Evolutionary conservation across 805 yeast genomes (phyloP).

Genomic region (Cyberlindnera mycetangii): DNA sequence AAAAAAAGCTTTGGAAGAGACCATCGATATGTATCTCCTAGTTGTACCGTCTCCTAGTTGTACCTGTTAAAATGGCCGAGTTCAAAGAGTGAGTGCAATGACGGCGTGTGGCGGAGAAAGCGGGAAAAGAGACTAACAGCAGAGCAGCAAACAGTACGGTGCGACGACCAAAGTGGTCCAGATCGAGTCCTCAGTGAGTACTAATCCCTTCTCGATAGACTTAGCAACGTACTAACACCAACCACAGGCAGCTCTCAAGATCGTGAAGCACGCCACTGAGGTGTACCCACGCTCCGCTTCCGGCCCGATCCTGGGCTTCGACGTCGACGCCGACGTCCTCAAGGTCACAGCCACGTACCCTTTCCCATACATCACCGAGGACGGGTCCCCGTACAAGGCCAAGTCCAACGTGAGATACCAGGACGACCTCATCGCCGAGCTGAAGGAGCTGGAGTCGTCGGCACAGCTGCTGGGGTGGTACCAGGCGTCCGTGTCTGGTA

Average conservation of each 20-base stretch:
- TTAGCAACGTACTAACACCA: slow-evolving; percentile 9
- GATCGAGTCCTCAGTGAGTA: slow-evolving; percentile 18
- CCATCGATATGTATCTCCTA: background rate
- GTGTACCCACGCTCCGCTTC: slow-evolving; percentile 57
- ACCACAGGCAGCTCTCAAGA: slow-evolving; percentile 36
- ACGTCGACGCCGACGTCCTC: slow-evolving; percentile 46
- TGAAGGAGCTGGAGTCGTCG: slow-evolving; percentile 62
- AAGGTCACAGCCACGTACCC: slow-evolving; percentile 60
- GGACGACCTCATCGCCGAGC: slow-evolving; percentile 58
- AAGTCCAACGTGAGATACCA: slow-evolving; percentile 66
- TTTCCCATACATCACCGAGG: slow-evolving; percentile 58
- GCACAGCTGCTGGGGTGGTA: slow-evolving; percentile 80
- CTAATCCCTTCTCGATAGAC: background rate
- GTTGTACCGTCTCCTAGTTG: background rate
- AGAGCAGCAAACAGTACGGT: slow-evolving; percentile 1
- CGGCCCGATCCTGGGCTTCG: slow-evolving; percentile 77
- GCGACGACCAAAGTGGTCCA: slow-evolving; percentile 22
- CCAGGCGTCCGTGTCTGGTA: slow-evolving; percentile 66
- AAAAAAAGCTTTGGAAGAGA: background rate
- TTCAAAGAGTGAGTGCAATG: slow-evolving; percentile 9
- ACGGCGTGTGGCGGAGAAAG: too few species aligned
- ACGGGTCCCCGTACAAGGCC: slow-evolving; percentile 57
- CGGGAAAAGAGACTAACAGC: background rate
- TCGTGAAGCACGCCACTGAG: slow-evolving; percentile 66
- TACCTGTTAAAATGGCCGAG: slow-evolving; percentile 12